These are phyloP conservation scores for Pseudocercospora musae DNA, from an alignment of 2,329 filamentous ascomycete species.

Conservation along the genomic window DNA sequence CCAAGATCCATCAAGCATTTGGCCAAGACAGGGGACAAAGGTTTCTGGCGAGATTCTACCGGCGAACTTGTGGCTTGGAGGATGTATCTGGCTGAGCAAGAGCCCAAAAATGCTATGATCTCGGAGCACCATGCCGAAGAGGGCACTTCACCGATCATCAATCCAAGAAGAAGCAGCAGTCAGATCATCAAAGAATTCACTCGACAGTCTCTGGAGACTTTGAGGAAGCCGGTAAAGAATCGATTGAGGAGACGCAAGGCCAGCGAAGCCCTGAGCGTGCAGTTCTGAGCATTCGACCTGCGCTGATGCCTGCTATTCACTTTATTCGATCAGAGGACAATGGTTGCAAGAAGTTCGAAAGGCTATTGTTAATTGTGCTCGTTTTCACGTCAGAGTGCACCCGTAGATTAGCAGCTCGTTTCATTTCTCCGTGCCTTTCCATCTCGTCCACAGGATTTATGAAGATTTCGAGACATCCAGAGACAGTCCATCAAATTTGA, in stretches of 20 bases:
- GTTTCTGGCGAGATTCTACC: background rate
- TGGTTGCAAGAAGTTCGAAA: background rate
- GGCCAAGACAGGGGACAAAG: background rate
- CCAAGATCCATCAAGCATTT: background rate
- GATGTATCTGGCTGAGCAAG: background rate
- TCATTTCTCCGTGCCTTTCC: background rate
- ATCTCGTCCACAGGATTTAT: no score
- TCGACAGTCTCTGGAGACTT: background rate
- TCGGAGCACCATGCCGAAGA: background rate
- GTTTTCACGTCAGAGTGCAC: background rate
- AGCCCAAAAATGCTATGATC: background rate
- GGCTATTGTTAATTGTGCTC: background rate
- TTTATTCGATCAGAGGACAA: background rate
- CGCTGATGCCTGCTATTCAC: background rate
- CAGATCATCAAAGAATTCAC: background rate
- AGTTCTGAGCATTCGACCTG: background rate
- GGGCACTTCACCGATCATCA: no score
- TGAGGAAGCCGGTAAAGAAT: background rate
- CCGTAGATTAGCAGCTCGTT: background rate
- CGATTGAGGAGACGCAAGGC: background rate
- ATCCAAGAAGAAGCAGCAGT: background rate
- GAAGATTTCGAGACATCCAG: no score
- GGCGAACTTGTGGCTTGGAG: background rate
- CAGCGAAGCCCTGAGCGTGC: background rate
- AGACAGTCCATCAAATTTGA: no score